Evolutionary conservation across 371 early-diverging fungal genomes (phyloP).

Genomic region (Mortierella sp.): DNA sequence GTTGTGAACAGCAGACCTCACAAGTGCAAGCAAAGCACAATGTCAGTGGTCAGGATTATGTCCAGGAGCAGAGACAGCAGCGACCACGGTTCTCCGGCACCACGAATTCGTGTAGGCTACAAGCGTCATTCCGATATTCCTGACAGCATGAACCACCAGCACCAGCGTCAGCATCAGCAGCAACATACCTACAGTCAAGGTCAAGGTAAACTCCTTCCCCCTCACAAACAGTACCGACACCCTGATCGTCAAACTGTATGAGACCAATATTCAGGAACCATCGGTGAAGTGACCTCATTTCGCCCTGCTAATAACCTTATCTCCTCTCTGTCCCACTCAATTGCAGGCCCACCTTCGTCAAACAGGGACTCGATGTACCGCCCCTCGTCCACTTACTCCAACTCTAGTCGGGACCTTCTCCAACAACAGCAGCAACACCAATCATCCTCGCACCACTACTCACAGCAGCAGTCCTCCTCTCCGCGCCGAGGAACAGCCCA

Average conservation of each 20-base stretch:
- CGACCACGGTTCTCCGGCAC: slow-evolving; percentile 21
- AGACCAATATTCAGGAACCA: neutral
- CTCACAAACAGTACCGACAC: neutral
- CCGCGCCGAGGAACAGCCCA: neutral
- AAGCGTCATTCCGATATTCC: slow-evolving; percentile 7
- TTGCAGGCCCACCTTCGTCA: neutral
- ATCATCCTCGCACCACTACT: neutral
- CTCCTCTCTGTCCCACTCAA: neutral
- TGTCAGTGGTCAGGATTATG: slow-evolving; percentile 13
- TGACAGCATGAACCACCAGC: neutral
- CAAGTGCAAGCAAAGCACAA: neutral
- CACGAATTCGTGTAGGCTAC: slow-evolving; percentile 25
- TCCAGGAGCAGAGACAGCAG: slow-evolving; percentile 19
- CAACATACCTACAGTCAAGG: neutral
- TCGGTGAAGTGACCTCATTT: neutral
- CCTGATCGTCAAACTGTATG: neutral
- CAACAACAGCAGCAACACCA: neutral
- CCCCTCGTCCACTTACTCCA: slow-evolving; percentile 1
- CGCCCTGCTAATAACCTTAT: neutral
- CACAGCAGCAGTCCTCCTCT: neutral
- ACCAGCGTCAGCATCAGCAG: neutral
- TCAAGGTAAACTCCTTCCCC: neutral
- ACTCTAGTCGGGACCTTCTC: slow-evolving; percentile 3
- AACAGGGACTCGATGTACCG: slow-evolving; percentile 4
- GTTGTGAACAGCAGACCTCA: too few relatives aligned